Evolutionary conservation across 2,329 filamentous ascomycete species (phyloP), one percentile per base, ranked within the genome.

Genomic region (Sarocladium brachiariae): DNA sequence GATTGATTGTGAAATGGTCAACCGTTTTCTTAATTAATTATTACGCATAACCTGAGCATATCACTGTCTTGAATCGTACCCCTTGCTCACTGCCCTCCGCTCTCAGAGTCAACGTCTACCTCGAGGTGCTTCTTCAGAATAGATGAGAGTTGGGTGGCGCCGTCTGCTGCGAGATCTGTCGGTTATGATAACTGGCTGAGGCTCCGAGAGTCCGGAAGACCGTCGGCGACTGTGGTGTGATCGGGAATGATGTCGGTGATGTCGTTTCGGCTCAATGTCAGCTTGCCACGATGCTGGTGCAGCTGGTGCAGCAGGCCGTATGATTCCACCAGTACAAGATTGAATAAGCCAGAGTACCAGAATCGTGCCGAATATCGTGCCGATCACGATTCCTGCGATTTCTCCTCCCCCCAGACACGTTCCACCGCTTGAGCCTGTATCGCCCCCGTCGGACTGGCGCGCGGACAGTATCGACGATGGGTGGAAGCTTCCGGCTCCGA

Each of bases 301-400:
- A 25, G 31, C 13, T 24, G 30, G n/a, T n/a, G n/a, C n/a, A n/a
- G n/a, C 5, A 11, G 46, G 46, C 7, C 31, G 16, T 23, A 16
- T 21, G 7, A 35, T n/a, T 6, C 46, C 46, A 16, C 43, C 43
- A 10, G 46, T 56, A 58, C 71, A 76, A 1, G 71, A 74, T 3
- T 67, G 66, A 53, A 76, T 51, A 52, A 77, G 59, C 74, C 74
- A 77, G 24, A 70, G 54, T 2, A 77, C 52, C 0, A 76, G 62
- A 10, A 77, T 61, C 31, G 73, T 57, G 14, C 73, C 74, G 41
- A 58, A 65, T 49, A 77, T 64, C 21, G 71, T 72, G 18, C 73
- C 74, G 54, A 77, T 69, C 43, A 77, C 71, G 52, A 77, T 77
- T 41, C 74, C 74, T 1, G 73, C 74, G 47, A 78, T 77, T 43